phyloP scores from a whole-genome alignment of 805 yeast species.

The Metschnikowia kunwiensis region DNA sequence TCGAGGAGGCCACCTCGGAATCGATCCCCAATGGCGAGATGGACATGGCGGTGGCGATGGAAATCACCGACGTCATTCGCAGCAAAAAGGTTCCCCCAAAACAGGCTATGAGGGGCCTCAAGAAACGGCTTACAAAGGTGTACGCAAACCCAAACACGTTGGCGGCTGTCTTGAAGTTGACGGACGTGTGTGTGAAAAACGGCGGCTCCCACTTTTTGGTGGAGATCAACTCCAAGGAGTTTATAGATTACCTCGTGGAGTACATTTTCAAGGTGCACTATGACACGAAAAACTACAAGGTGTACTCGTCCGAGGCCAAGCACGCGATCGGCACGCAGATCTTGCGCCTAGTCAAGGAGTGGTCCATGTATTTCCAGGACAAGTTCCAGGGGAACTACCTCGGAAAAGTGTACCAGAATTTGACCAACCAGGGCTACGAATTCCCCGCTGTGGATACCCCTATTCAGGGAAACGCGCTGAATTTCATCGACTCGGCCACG shows the following conservation, averaged over 20 bases:
- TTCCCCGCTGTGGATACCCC: conserved; percentile 52
- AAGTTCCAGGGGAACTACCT: conserved; percentile 67
- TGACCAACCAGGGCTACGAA: conserved; percentile 58
- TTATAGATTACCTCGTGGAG: conserved; percentile 72
- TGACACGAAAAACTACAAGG: conserved; percentile 26
- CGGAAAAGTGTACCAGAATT: conserved; percentile 54
- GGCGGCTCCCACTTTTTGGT: conserved; percentile 83
- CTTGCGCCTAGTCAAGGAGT: conserved; percentile 64
- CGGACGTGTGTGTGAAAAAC: conserved; percentile 87
- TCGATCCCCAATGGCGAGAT: conserved; percentile 89
- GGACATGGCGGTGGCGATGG: conserved; percentile 69
- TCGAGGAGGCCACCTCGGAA: conserved; percentile 79
- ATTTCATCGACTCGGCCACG: conserved; percentile 78
- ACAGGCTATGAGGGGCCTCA: conserved; percentile 81
- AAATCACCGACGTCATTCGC: conserved; percentile 82
- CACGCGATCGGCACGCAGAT: conserved; percentile 53
- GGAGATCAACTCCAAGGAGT: conserved; percentile 81
- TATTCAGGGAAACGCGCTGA: conserved; percentile 31
- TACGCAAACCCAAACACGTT: conserved; percentile 75
- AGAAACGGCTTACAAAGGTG: conserved; percentile 62
- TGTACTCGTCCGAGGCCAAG: conserved; percentile 24
- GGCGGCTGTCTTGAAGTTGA: conserved; percentile 67
- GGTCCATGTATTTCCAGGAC: conserved; percentile 72
- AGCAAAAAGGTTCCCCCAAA: conserved; percentile 74
- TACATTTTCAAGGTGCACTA: conserved; percentile 38